Evolutionary conservation across 768 basidiomycete species (phyloP).

Genomic region (Grammothele lineata): DNA sequence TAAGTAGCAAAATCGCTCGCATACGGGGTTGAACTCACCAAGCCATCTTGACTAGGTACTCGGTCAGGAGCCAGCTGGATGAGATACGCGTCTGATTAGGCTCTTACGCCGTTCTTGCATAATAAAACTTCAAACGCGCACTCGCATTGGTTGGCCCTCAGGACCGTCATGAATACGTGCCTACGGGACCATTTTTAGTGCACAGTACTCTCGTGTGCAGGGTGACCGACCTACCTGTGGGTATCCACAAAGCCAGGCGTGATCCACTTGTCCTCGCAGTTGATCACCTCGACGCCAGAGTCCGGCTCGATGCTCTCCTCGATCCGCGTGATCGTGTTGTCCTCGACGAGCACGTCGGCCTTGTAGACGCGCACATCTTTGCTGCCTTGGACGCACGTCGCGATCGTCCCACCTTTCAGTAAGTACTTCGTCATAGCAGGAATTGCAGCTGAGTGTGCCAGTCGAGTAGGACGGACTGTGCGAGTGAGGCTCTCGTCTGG

Average conservation of each 20-base stretch:
- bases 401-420: conserved; percentile 24
- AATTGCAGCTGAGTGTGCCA: too few relatives aligned
- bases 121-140: conserved; percentile 12
- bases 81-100: too few relatives aligned
- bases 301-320: conserved; percentile 16
- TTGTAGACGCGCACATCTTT: conserved; percentile 16
- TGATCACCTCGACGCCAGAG: conserved; percentile 21
- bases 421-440: conserved; percentile 15
- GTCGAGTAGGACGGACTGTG: too few relatives aligned
- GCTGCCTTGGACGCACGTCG: conserved; percentile 20
- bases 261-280: conserved; percentile 26
- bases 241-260: conserved; percentile 30
- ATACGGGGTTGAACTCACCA: conserved; percentile 11
- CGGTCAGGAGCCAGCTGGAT: conserved; percentile 25
- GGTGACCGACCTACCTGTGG: conserved; percentile 21
- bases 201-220: too few relatives aligned
- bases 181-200: conserved; percentile 12
- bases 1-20: neutral
- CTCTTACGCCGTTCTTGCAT: too few relatives aligned
- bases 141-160: conserved; percentile 24
- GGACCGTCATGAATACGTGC: conserved; percentile 27
- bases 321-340: conserved; percentile 22
- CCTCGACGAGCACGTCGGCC: conserved; percentile 26
- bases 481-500: too few relatives aligned
- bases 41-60: conserved; percentile 25